phyloP scores from a whole-genome alignment of 2,329 filamentous ascomycete genomes.

The Chalaropsis thielavioides region DNA sequence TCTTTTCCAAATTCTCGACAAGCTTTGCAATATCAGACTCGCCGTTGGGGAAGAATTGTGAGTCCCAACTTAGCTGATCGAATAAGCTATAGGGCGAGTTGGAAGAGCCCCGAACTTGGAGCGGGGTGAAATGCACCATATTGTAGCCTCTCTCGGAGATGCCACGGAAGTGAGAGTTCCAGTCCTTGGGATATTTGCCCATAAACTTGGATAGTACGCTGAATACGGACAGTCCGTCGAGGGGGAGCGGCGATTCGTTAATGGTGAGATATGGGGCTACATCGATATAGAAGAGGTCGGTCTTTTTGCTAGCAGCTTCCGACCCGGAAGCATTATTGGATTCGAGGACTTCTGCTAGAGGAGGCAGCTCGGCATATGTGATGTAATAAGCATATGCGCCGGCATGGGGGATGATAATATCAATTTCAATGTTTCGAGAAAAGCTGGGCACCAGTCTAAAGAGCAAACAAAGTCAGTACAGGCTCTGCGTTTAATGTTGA shows the following conservation, averaged over 20 bases:
- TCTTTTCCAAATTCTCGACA: slow-evolving; percentile 66
- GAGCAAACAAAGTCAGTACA: background rate
- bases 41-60: slow-evolving; percentile 65
- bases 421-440: slow-evolving; percentile 80
- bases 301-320: slow-evolving; percentile 37
- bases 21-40: slow-evolving; percentile 67
- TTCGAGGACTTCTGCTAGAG: slow-evolving; percentile 43
- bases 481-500: background rate
- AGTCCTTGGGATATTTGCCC: slow-evolving; percentile 79
- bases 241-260: slow-evolving; percentile 57
- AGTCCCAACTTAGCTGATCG: slow-evolving; percentile 81
- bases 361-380: slow-evolving; percentile 75
- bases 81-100: slow-evolving; percentile 97
- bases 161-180: slow-evolving; percentile 75
- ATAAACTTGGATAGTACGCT: slow-evolving; percentile 97
- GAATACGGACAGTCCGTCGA: slow-evolving; percentile 80
- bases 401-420: slow-evolving; percentile 66
- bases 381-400: slow-evolving; percentile 92
- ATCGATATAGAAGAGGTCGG: slow-evolving; percentile 80
- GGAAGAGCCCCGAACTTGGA: slow-evolving; percentile 75
- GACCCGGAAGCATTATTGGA: slow-evolving; percentile 24
- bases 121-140: slow-evolving; percentile 95
- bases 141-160: slow-evolving; percentile 92
- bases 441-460: slow-evolving; percentile 75
- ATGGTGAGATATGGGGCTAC: slow-evolving; percentile 70